Evolutionary conservation across 345 rosid species (phyloP).

Genomic region (Jatropha curcas): DNA sequence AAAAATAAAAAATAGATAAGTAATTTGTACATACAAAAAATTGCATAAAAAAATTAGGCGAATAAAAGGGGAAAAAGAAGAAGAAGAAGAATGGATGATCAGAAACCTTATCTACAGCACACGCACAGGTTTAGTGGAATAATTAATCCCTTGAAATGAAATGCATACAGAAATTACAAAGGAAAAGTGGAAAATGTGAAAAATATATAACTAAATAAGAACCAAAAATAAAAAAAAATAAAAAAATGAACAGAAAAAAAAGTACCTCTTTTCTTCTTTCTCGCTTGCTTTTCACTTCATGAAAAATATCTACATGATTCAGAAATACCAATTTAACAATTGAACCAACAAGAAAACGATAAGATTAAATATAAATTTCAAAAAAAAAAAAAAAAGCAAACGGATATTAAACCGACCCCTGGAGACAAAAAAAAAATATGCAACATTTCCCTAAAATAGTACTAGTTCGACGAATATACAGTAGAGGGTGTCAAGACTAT

Average conservation of each 20-base stretch:
- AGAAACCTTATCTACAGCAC: neutral
- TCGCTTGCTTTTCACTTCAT: slow-evolving; percentile 64
- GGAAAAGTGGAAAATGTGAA: neutral
- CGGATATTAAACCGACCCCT: neutral
- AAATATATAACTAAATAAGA: neutral
- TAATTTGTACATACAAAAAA: too few species aligned
- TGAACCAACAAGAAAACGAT: neutral
- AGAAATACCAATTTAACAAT: slow-evolving; percentile 12
- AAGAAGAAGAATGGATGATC: neutral
- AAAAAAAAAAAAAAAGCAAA: too few species aligned
- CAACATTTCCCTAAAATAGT: too few species aligned
- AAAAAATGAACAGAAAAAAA: neutral
- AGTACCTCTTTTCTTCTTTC: slow-evolving; percentile 59
- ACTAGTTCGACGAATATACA: too few species aligned
- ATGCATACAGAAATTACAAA: neutral
- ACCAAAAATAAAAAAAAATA: neutral
- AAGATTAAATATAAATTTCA: too few species aligned
- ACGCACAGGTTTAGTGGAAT: neutral
- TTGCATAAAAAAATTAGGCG: neutral
- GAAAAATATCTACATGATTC: slow-evolving; percentile 52
- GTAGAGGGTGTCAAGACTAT: too few species aligned
- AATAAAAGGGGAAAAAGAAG: neutral
- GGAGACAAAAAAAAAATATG: too few species aligned
- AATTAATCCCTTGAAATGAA: neutral
- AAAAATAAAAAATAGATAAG: too few species aligned